Evolutionary conservation across 2,329 filamentous ascomycete species (phyloP).

Genomic region (Apiospora marii): DNA sequence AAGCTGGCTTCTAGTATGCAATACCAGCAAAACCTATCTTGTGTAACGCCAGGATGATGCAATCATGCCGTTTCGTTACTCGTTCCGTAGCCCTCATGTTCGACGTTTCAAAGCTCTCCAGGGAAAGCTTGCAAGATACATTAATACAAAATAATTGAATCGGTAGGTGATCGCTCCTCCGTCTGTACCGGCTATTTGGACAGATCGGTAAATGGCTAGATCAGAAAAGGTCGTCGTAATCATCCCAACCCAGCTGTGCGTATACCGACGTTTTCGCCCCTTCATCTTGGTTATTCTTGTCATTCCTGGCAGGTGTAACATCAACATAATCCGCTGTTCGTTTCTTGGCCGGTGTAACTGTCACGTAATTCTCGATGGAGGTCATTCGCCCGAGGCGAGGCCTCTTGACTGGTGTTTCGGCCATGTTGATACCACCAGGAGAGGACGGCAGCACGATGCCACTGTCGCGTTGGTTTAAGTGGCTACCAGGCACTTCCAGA

Average conservation of each 20-base stretch:
- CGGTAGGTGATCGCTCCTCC: neutral
- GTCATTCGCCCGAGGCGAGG: slow-evolving; percentile 24
- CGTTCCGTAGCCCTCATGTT: slow-evolving; percentile 15
- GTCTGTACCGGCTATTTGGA: neutral
- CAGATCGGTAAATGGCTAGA: neutral
- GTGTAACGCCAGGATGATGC: slow-evolving; percentile 30
- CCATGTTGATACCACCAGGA: slow-evolving; percentile 31
- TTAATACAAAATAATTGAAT: slow-evolving; percentile 14
- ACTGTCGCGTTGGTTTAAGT: slow-evolving; percentile 37
- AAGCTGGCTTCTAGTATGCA: neutral
- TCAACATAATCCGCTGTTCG: slow-evolving; percentile 15
- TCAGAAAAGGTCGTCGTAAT: slow-evolving; percentile 51
- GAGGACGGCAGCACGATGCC: slow-evolving; percentile 44
- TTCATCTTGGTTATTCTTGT: slow-evolving; percentile 29
- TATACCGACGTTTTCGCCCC: slow-evolving; percentile 56
- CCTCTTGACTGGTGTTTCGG: slow-evolving; percentile 49
- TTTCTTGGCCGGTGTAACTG: slow-evolving; percentile 37
- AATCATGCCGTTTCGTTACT: slow-evolving; percentile 35
- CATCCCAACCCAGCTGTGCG: slow-evolving; percentile 64
- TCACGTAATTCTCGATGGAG: slow-evolving; percentile 35
- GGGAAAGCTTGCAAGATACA: neutral
- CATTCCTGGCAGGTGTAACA: slow-evolving; percentile 21
- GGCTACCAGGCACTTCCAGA: slow-evolving; percentile 28
- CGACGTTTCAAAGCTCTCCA: too few species aligned
- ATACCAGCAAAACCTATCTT: slow-evolving; percentile 17